These are phyloP conservation scores for Hypoxylon intermedium DNA, from an alignment of 495 filamentous ascomycete genomes.

Conservation along the genomic window DNA sequence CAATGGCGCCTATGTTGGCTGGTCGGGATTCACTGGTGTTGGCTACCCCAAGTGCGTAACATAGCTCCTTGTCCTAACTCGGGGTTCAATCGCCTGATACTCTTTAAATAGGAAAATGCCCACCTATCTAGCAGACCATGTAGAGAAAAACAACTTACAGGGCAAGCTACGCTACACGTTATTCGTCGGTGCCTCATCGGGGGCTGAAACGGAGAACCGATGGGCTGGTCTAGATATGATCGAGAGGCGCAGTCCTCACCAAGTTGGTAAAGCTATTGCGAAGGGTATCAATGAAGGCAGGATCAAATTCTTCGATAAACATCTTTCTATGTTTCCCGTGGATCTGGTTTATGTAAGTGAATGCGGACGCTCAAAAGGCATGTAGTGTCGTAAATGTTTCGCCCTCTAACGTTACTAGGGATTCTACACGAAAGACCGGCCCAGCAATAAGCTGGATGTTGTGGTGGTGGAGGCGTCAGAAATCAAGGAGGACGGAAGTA, in stretches of 20 bases:
- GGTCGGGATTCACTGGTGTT: conserved; percentile 91
- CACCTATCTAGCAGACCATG: conserved; percentile 83
- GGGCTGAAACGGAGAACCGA: conserved; percentile 89
- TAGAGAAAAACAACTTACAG: conserved; percentile 86
- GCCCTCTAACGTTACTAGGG: conserved; percentile 55
- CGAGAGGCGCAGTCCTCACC: conserved; percentile 81
- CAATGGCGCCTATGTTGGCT: conserved; percentile 82
- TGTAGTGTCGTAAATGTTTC: conserved; percentile 6
- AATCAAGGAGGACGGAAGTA: conserved; percentile 91
- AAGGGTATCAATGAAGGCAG: conserved; percentile 89
- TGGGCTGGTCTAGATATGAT: conserved; percentile 92
- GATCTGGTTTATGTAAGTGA: conserved; percentile 79
- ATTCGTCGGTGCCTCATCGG: conserved; percentile 88
- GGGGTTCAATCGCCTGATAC: conserved; percentile 7
- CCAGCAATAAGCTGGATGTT: conserved; percentile 77
- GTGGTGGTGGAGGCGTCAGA: conserved; percentile 86
- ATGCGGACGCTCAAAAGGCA: neutral
- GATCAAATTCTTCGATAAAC: conserved; percentile 94
- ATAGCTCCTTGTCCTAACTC: neutral
- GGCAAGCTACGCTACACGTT: conserved; percentile 84
- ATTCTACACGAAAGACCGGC: conserved; percentile 80
- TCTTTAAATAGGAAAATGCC: conserved; percentile 73
- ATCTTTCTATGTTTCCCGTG: conserved; percentile 90
- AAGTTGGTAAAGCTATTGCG: conserved; percentile 89
- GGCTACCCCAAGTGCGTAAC: conserved; percentile 82